Percentiles rank a stretch among this genome's conserved stretches.
Evolutionary conservation across 371 early-diverging fungal genomes (phyloP).

Genomic region (Mycotypha africana): DNA sequence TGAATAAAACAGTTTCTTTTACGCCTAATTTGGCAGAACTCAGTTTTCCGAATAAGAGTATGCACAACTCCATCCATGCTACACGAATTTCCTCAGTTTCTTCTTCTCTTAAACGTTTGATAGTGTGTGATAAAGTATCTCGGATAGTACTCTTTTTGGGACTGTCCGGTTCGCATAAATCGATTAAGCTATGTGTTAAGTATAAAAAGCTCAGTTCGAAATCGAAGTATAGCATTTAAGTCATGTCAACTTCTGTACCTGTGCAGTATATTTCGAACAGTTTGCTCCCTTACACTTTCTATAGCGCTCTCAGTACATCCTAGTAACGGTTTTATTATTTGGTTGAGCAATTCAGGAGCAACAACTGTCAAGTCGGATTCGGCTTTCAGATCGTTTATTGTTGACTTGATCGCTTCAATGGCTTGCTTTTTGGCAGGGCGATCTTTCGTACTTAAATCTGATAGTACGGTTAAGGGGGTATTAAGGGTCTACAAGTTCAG

Average conservation of each 20-base stretch:
- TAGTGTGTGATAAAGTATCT: not conserved
- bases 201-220: not conserved
- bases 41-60: not conserved
- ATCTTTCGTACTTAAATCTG: slow-evolving; percentile 7
- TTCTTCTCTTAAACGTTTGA: slow-evolving; percentile 7
- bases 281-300: slow-evolving; percentile 22
- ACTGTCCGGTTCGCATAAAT: not conserved
- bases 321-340: slow-evolving; percentile 1
- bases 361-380: no score
- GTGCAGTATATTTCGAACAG: slow-evolving; percentile 1
- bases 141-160: not conserved
- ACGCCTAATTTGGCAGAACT: not conserved
- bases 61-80: slow-evolving; percentile 12
- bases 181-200: slow-evolving; percentile 1
- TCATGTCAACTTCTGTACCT: not conserved
- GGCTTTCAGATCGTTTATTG: not conserved
- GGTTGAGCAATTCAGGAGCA: no score
- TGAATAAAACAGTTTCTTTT: slow-evolving; percentile 1
- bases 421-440: slow-evolving; percentile 10
- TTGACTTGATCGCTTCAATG: slow-evolving; percentile 7
- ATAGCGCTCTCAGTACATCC: slow-evolving; percentile 18
- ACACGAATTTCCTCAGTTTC: slow-evolving; percentile 25
- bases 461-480: no score
- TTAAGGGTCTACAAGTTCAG: no score
- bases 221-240: no score